These are phyloP conservation scores for Metroxylon sagu DNA, from an alignment of 176 grass and related monocot species.

Conservation along the genomic window DNA sequence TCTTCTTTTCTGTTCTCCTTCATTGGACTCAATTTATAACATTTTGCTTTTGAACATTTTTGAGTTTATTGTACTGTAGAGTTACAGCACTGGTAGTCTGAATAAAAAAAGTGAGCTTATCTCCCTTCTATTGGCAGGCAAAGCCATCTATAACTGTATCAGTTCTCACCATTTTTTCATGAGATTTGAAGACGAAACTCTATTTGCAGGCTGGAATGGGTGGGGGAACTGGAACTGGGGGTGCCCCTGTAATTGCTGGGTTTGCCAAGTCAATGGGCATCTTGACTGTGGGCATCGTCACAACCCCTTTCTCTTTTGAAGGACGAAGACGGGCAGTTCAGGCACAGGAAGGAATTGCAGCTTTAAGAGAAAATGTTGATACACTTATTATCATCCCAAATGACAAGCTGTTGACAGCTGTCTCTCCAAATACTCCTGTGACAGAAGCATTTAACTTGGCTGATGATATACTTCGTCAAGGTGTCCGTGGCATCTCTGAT, in stretches of 20 bases:
- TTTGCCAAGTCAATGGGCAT: constrained; percentile 83
- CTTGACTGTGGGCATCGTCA: constrained; percentile 74
- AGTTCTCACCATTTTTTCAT: no score
- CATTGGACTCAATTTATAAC: no score
- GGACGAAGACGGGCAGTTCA: constrained; percentile 70
- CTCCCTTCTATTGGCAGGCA: no score
- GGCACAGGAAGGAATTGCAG: constrained; percentile 82
- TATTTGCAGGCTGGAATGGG: constrained; percentile 82
- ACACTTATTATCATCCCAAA: constrained; percentile 94
- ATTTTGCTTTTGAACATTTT: no score
- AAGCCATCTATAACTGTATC: no score
- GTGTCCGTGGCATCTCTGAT: constrained; percentile 90
- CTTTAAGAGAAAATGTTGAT: constrained; percentile 72
- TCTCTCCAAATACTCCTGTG: constrained; percentile 78
- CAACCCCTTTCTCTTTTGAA: constrained; percentile 81
- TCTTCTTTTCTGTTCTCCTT: no score
- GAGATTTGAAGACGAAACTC: background rate
- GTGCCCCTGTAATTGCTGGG: constrained; percentile 68
- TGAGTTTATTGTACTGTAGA: no score
- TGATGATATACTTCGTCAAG: constrained; percentile 85
- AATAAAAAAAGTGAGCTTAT: no score
- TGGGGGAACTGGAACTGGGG: constrained; percentile 83
- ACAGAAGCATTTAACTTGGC: constrained; percentile 85
- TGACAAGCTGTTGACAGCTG: constrained; percentile 73
- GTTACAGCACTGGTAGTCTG: no score